phyloP scores from a whole-genome alignment of 2,329 filamentous ascomycete genomes.

The Phialocephala subalpina region DNA sequence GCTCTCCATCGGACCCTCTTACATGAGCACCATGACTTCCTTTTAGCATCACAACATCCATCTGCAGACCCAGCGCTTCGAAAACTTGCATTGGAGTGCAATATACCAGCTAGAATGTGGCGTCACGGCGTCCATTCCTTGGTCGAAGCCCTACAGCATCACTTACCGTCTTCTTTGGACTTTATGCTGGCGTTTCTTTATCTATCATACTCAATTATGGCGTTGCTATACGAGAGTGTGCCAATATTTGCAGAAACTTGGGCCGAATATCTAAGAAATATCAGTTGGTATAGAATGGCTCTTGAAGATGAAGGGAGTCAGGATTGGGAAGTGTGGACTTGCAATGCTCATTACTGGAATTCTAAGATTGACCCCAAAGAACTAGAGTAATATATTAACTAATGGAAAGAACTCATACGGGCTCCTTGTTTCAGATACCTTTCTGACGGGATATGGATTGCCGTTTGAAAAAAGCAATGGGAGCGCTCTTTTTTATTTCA shows the following conservation, averaged over 20 bases:
- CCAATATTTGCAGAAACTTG: conserved; percentile 84
- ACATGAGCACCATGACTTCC: too few species aligned
- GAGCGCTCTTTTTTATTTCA: too few species aligned
- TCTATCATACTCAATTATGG: conserved; percentile 87
- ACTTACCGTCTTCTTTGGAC: conserved; percentile 78
- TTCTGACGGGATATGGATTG: too few species aligned
- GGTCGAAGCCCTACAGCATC: conserved; percentile 75
- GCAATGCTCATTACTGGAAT: conserved; percentile 83
- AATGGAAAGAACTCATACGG: too few species aligned
- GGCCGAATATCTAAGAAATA: conserved; percentile 83
- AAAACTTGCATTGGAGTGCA: conserved; percentile 77
- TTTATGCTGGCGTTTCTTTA: conserved; percentile 93
- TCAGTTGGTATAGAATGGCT: conserved; percentile 84
- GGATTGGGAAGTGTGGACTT: conserved; percentile 79
- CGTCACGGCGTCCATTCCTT: conserved; percentile 84
- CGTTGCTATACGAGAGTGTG: conserved; percentile 83
- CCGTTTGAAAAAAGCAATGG: too few species aligned
- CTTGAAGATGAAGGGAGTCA: conserved; percentile 83
- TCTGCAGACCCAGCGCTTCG: conserved; percentile 74
- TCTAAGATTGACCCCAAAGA: conserved; percentile 78
- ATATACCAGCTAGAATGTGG: conserved; percentile 94
- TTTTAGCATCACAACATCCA: conserved; percentile 86
- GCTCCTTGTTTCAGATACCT: too few species aligned
- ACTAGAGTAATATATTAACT: too few species aligned
- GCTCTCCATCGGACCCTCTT: conserved; percentile 80